These are phyloP conservation scores for Epichloe sibirici DNA, from an alignment of 2,329 filamentous ascomycete genomes.

Conservation along the genomic window DNA sequence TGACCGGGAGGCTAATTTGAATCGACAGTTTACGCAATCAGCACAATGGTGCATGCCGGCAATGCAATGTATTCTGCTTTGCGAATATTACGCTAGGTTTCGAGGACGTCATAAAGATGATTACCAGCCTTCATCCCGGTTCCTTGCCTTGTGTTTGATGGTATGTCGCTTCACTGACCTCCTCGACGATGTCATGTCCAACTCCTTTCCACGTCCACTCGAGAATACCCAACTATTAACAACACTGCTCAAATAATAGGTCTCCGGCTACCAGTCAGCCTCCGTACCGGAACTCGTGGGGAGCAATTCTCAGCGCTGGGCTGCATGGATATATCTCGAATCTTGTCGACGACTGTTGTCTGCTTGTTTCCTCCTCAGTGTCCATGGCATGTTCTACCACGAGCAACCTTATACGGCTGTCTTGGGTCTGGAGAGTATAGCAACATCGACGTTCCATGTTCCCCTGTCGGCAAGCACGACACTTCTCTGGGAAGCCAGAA, in stretches of 20 bases:
- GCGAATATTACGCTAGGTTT: slow-evolving; percentile 43
- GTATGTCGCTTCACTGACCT: slow-evolving; percentile 26
- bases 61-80: slow-evolving; percentile 42
- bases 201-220: no score
- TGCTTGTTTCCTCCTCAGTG: slow-evolving; percentile 44
- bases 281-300: neutral
- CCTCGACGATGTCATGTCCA: no score
- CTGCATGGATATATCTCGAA: slow-evolving; percentile 40
- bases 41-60: slow-evolving; percentile 31
- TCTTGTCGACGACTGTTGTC: slow-evolving; percentile 40
- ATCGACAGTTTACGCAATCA: slow-evolving; percentile 24
- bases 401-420: slow-evolving; percentile 30
- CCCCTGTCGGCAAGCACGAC: slow-evolving; percentile 33
- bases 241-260: neutral
- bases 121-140: slow-evolving; percentile 34
- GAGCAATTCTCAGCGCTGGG: slow-evolving; percentile 30
- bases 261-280: slow-evolving; percentile 1
- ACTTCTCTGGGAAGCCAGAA: slow-evolving; percentile 36
- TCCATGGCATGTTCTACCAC: slow-evolving; percentile 42
- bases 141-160: slow-evolving; percentile 39
- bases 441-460: slow-evolving; percentile 26
- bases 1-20: slow-evolving; percentile 7
- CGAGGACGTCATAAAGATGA: slow-evolving; percentile 36
- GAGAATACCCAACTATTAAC: neutral
- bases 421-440: slow-evolving; percentile 24